Evolutionary conservation across 805 yeast genomes (phyloP).

Genomic region (Metschnikowia borealis): DNA sequence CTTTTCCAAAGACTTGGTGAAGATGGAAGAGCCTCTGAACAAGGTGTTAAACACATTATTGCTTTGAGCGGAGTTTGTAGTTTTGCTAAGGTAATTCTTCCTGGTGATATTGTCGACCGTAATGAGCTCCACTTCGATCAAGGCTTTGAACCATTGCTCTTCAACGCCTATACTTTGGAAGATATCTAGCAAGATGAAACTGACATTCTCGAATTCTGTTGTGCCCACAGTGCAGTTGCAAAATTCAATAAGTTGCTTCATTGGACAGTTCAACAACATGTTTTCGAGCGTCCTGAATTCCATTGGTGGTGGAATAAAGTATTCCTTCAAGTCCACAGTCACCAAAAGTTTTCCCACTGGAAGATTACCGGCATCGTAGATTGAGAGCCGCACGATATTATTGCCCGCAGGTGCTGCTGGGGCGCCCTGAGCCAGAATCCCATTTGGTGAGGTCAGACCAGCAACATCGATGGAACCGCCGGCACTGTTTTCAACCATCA

Average conservation of each 20-base stretch:
- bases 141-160: conserved; percentile 65
- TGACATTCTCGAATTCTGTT: conserved; percentile 48
- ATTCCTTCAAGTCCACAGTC: conserved; percentile 47
- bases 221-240: conserved; percentile 37
- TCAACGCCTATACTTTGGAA: conserved; percentile 69
- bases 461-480: conserved; percentile 21
- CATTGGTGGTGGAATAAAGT: conserved; percentile 55
- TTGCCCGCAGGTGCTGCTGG: conserved; percentile 10
- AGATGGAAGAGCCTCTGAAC: conserved; percentile 80
- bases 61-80: conserved; percentile 25
- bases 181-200: conserved; percentile 63
- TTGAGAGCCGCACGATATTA: conserved; percentile 44
- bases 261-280: conserved; percentile 51
- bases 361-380: conserved; percentile 37
- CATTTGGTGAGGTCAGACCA: conserved; percentile 8
- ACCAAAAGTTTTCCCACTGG: conserved; percentile 58
- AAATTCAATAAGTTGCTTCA: conserved; percentile 49
- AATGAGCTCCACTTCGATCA: conserved; percentile 64
- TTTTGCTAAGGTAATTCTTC: conserved; percentile 35
- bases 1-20: conserved; percentile 77
- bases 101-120: conserved; percentile 44
- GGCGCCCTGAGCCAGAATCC: background rate
- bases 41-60: conserved; percentile 54
- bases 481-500: conserved; percentile 26
- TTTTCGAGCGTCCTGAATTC: conserved; percentile 61